phyloP scores from a whole-genome alignment of 768 basidiomycete species.

The Lactarius evosmus region DNA sequence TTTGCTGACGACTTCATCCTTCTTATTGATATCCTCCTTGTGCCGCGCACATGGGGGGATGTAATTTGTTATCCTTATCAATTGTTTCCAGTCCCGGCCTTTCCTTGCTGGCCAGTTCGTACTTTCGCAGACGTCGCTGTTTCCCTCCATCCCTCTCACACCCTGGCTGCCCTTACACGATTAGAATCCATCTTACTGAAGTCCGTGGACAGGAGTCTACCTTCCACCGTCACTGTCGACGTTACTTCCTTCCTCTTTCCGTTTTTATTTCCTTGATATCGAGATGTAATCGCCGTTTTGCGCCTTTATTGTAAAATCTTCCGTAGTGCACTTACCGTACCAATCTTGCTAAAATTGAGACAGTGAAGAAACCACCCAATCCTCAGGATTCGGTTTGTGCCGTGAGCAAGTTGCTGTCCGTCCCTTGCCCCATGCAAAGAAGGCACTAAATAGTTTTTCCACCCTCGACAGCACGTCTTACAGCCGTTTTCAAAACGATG shows the following conservation, averaged over 20 bases:
- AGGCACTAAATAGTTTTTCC: no score
- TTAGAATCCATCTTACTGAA: background rate
- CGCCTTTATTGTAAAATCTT: conserved; percentile 11
- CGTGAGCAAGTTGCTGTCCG: no score
- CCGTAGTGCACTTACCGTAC: conserved; percentile 22
- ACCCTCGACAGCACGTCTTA: no score
- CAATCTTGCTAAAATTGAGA: conserved; percentile 7
- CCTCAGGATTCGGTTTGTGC: background rate
- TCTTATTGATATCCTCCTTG: background rate
- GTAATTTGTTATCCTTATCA: conserved; percentile 2
- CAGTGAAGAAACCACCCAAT: background rate
- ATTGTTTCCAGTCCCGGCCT: background rate
- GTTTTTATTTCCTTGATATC: background rate
- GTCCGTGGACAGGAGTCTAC: background rate
- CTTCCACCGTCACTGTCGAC: no score
- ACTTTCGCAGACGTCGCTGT: background rate
- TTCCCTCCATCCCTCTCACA: background rate
- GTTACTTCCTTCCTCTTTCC: background rate
- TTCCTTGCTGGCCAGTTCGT: background rate
- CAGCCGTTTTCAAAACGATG: no score
- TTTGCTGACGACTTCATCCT: background rate
- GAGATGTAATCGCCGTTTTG: conserved; percentile 10
- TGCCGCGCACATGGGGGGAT: background rate
- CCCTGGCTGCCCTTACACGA: background rate
- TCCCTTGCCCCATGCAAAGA: no score